Evolutionary conservation across 805 yeast species (phyloP).

Genomic region (Ogataea nitratoaversa): DNA sequence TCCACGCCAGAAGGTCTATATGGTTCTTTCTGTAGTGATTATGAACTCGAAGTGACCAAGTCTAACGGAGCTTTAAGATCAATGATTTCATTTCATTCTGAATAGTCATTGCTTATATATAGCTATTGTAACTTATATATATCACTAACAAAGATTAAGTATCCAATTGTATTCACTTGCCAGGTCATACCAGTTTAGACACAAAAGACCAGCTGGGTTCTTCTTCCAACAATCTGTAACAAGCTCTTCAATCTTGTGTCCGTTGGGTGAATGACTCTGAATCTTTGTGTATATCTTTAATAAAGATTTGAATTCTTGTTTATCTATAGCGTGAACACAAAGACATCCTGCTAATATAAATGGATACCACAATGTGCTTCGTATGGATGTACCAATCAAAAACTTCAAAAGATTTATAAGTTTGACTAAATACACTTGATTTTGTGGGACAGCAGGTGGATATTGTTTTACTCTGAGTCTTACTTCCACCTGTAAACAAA

Average conservation of each 20-base stretch:
- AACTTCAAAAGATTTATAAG: slow-evolving; percentile 2
- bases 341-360: slow-evolving; percentile 26
- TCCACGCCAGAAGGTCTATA: slow-evolving; percentile 65
- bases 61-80: slow-evolving; percentile 6
- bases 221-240: slow-evolving; percentile 30
- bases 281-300: not conserved
- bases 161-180: slow-evolving; percentile 3
- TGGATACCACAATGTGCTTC: slow-evolving; percentile 25
- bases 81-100: slow-evolving; percentile 1
- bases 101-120: too few species aligned
- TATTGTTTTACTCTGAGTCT: slow-evolving; percentile 5
- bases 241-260: slow-evolving; percentile 24
- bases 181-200: slow-evolving; percentile 32
- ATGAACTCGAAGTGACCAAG: slow-evolving; percentile 3
- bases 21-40: slow-evolving; percentile 6
- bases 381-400: not conserved
- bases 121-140: not conserved
- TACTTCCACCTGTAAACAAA: slow-evolving; percentile 9
- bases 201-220: slow-evolving; percentile 24
- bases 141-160: not conserved
- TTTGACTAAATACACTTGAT: slow-evolving; percentile 2
- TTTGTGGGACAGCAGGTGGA: slow-evolving; percentile 11
- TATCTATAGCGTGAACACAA: slow-evolving; percentile 16
- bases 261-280: slow-evolving; percentile 18
- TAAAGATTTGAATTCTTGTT: not conserved